Conservation (phyloP, 192 early-diverging fungal species). For the Rhizophagus prolifer region DNA sequence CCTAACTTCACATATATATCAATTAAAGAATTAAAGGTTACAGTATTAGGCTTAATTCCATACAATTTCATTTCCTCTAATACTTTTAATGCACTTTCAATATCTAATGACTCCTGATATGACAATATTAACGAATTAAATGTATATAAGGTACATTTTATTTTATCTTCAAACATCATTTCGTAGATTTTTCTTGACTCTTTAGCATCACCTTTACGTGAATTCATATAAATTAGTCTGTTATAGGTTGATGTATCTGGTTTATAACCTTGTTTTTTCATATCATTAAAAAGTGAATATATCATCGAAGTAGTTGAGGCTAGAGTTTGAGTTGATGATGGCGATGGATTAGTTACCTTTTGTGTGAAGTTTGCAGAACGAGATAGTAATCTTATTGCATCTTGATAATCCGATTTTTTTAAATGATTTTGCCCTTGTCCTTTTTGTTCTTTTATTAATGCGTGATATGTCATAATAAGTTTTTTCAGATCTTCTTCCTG, state of each 20-base stretch:
- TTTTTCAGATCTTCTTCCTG: not conserved
- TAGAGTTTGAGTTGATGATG: not conserved
- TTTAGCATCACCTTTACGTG: not conserved
- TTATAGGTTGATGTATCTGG: not conserved
- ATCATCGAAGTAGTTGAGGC: not conserved
- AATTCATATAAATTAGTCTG: not conserved
- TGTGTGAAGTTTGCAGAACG: not conserved
- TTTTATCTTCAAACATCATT: not conserved
- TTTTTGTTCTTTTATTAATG: not conserved
- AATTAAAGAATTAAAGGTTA: conserved; percentile 2
- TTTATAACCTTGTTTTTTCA: not conserved
- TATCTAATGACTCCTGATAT: not conserved
- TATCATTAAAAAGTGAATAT: not conserved
- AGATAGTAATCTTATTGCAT: not conserved
- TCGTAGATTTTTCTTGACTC: not conserved
- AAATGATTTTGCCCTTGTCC: not conserved
- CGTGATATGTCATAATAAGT: not conserved
- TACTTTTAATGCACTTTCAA: not conserved
- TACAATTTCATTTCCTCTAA: conserved; percentile 3
- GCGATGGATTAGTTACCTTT: not conserved
- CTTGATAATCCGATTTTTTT: not conserved
- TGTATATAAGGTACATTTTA: not conserved
- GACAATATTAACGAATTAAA: not conserved
- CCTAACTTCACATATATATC: conserved; percentile 1
- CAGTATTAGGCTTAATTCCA: not conserved